phyloP scores from a whole-genome alignment of 371 early-diverging fungal species.

The Circinella minor region DNA sequence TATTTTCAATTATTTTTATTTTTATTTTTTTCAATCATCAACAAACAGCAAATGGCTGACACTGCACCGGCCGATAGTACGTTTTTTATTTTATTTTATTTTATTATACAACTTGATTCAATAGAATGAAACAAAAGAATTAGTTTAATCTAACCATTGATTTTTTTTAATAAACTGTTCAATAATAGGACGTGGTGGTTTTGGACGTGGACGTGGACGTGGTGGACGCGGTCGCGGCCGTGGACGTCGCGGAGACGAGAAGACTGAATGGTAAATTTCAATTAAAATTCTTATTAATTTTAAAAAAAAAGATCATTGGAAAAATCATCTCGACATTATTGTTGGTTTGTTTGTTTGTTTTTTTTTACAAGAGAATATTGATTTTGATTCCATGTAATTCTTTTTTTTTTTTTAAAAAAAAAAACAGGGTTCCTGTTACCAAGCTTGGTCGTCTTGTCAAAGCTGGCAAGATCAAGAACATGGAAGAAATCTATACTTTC shows the following conservation, averaged over 20 bases:
- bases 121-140: too few relatives aligned
- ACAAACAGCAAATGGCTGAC: constrained; percentile 70
- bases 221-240: constrained; percentile 81
- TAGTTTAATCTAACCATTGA: not conserved
- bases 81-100: constrained; percentile 18
- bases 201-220: constrained; percentile 88
- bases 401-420: too few relatives aligned
- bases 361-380: too few relatives aligned
- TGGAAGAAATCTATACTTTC: constrained; percentile 97
- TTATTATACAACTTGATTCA: not conserved
- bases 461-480: constrained; percentile 91
- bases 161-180: too few relatives aligned
- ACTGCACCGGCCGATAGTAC: constrained; percentile 80
- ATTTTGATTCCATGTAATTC: too few relatives aligned
- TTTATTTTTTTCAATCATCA: too few relatives aligned
- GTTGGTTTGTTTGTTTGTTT: too few relatives aligned
- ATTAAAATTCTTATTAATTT: too few relatives aligned
- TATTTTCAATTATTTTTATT: not conserved
- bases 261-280: constrained; percentile 76
- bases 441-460: constrained; percentile 98
- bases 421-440: constrained; percentile 92
- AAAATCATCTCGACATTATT: not conserved
- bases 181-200: constrained; percentile 74
- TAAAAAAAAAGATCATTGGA: too few relatives aligned
- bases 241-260: constrained; percentile 86